Evolutionary conservation across 2,329 filamentous ascomycete genomes (phyloP).

Genomic region (Geosmithia morbida): DNA sequence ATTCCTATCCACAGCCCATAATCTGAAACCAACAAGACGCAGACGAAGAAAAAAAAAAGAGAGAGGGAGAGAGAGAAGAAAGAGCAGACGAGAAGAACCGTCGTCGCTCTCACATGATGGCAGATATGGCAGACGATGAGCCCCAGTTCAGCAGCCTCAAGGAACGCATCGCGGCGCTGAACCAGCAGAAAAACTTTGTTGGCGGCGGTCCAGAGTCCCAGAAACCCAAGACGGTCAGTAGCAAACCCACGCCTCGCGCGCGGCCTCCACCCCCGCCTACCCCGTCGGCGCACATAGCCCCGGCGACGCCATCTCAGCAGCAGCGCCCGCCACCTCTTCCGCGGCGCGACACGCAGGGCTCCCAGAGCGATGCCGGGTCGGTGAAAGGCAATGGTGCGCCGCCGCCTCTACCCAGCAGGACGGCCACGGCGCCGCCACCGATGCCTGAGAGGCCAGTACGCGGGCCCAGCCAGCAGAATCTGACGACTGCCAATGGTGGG

Average conservation of each 20-base stretch:
- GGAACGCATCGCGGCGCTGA: constrained; percentile 50
- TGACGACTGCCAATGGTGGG: not conserved
- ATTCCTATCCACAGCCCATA: no score
- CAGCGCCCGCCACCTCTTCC: constrained; percentile 19
- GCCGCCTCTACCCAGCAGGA: constrained; percentile 20
- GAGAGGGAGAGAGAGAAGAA: no score
- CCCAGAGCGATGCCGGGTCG: not conserved
- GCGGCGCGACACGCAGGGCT: constrained; percentile 11
- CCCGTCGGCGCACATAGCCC: constrained; percentile 7
- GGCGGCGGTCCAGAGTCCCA: constrained; percentile 18
- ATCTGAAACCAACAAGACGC: no score
- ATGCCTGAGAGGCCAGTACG: constrained; percentile 22
- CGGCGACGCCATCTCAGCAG: no score
- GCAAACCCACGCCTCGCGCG: not conserved
- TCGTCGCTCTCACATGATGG: constrained; percentile 23
- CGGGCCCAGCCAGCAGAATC: not conserved
- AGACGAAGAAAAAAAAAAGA: no score
- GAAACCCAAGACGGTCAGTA: constrained; percentile 15
- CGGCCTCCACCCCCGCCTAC: constrained; percentile 16
- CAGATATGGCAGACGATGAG: constrained; percentile 48
- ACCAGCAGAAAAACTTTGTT: constrained; percentile 44
- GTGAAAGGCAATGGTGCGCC: constrained; percentile 7
- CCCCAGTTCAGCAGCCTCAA: constrained; percentile 45
- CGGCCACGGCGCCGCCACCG: constrained; percentile 16
- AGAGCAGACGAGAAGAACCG: no score